A percentile compares a stretch with the other conserved stretches of the same genome.
Conservation (phyloP, 2,329 filamentous ascomycete genomes). For the Blastomyces percursus region DNA sequence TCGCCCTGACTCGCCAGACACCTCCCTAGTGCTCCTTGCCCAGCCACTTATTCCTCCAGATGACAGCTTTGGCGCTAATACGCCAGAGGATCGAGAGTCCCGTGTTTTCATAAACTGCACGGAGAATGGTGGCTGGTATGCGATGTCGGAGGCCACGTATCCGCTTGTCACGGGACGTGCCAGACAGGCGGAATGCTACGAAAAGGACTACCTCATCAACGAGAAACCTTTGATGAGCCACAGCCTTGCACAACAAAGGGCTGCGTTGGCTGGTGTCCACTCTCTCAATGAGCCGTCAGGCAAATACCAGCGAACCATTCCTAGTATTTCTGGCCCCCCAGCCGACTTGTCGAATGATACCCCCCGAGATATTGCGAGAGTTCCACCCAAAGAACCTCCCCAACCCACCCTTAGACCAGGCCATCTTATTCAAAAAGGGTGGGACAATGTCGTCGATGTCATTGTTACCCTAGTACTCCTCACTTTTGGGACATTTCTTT, state of each 20-base stretch:
- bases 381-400: conserved; percentile 28
- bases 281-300: conserved; percentile 43
- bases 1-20: conserved; percentile 54
- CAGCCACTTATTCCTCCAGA: conserved; percentile 61
- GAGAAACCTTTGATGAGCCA: conserved; percentile 31
- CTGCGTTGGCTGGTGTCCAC: conserved; percentile 62
- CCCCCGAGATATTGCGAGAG: conserved; percentile 27
- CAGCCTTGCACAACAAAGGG: conserved; percentile 41
- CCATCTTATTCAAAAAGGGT: conserved; percentile 36
- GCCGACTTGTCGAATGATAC: conserved; percentile 29
- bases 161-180: conserved; percentile 69
- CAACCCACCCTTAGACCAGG: conserved; percentile 32
- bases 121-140: conserved; percentile 81
- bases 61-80: conserved; percentile 28
- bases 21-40: conserved; percentile 71
- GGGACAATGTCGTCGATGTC: conserved; percentile 36
- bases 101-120: conserved; percentile 82
- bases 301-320: conserved; percentile 27
- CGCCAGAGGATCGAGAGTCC: conserved; percentile 44
- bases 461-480: conserved; percentile 32
- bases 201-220: conserved; percentile 37
- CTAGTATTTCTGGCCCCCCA: conserved; percentile 36
- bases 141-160: conserved; percentile 75
- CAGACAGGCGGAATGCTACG: conserved; percentile 46
- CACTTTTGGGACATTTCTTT: conserved; percentile 33